Conservation (phyloP, 306 rosid species). For the Psophocarpus tetragonolobus region DNA sequence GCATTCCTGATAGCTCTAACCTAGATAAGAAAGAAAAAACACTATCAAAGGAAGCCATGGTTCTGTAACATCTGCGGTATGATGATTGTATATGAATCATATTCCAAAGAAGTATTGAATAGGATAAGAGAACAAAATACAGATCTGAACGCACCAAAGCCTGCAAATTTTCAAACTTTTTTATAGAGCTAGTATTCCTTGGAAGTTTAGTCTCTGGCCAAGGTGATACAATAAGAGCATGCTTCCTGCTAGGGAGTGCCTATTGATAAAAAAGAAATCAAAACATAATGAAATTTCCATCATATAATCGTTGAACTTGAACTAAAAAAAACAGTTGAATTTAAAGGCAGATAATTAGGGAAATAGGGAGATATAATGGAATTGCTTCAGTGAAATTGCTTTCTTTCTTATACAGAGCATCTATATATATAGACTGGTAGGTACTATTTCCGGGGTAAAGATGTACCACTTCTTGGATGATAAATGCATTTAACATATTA, state of each 20-base stretch:
- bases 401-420: background rate
- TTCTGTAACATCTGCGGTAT: background rate
- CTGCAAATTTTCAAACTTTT: constrained; percentile 85
- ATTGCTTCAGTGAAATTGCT: background rate
- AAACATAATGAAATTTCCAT: background rate
- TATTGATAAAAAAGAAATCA: constrained; percentile 33
- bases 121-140: constrained; percentile 18
- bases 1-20: constrained; percentile 87
- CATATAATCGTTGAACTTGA: background rate
- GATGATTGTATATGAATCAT: constrained; percentile 1
- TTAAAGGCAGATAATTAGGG: background rate
- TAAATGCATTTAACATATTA: background rate
- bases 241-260: constrained; percentile 86
- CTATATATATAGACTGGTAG: background rate
- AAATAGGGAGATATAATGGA: background rate
- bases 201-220: constrained; percentile 91
- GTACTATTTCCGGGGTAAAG: background rate
- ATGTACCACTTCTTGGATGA: background rate
- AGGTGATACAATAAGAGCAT: constrained; percentile 78
- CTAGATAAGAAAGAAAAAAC: constrained; percentile 38
- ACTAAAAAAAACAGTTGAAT: background rate
- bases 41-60: background rate
- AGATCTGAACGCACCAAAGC: constrained; percentile 65
- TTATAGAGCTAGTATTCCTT: constrained; percentile 57
- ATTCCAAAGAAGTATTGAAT: background rate